Evolutionary conservation across 2,329 filamentous ascomycete genomes (phyloP).

Genomic region (Beauveria sp.): DNA sequence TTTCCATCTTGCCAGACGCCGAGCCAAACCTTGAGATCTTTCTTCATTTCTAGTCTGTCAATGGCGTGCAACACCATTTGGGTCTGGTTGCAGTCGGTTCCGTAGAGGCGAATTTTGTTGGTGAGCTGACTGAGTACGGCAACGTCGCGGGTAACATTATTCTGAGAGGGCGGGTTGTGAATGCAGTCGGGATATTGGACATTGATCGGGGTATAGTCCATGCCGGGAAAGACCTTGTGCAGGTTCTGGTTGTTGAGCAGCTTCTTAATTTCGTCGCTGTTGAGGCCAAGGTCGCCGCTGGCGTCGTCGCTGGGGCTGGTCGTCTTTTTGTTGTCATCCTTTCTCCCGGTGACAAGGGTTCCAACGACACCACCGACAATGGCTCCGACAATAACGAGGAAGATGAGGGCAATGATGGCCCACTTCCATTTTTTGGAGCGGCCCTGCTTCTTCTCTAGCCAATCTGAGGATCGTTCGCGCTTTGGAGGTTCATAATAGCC

Average conservation of each 20-base stretch:
- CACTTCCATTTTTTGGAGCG: conserved; percentile 61
- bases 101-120: conserved; percentile 81
- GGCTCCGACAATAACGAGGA: conserved; percentile 58
- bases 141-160: conserved; percentile 87
- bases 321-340: conserved; percentile 20
- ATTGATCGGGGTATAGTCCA: conserved; percentile 91
- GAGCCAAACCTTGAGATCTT: conserved; percentile 79
- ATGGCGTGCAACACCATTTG: conserved; percentile 86
- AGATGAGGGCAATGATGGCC: conserved; percentile 58
- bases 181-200: conserved; percentile 83
- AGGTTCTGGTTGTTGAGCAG: conserved; percentile 74
- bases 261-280: conserved; percentile 72
- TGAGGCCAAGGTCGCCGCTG: conserved; percentile 55
- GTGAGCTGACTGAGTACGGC: conserved; percentile 86
- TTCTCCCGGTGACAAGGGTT: conserved; percentile 55
- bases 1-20: conserved; percentile 90
- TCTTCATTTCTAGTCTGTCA: conserved; percentile 60
- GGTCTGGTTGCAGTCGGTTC: conserved; percentile 96
- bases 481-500: conserved; percentile 26
- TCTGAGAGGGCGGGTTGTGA: conserved; percentile 71
- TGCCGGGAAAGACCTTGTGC: conserved; percentile 89
- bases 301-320: conserved; percentile 15
- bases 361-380: conserved; percentile 70
- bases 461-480: conserved; percentile 58
- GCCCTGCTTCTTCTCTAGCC: conserved; percentile 50